These are phyloP conservation scores for Phalaenopsis hybrid DNA, from an alignment of 116 monocot genomes.

Conservation along the genomic window DNA sequence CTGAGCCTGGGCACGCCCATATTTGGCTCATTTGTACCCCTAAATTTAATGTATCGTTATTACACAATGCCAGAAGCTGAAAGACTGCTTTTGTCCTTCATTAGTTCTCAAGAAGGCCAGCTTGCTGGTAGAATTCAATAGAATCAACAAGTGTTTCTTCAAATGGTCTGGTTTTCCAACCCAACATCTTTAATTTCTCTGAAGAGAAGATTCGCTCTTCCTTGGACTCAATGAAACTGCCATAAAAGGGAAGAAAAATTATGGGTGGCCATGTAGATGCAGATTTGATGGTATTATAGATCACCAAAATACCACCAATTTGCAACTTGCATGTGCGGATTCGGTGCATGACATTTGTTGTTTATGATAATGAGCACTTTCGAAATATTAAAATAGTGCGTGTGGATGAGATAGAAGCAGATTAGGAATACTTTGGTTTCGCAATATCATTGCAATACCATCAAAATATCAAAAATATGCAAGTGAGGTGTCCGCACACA, in stretches of 20 bases:
- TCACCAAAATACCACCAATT: too few relatives aligned
- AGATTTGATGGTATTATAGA: too few relatives aligned
- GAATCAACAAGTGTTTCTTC: slow-evolving; percentile 16
- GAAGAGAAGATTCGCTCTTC: neutral
- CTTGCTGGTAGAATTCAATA: slow-evolving; percentile 2
- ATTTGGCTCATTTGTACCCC: too few relatives aligned
- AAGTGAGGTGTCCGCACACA: too few relatives aligned
- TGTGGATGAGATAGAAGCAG: too few relatives aligned
- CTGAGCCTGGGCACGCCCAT: too few relatives aligned
- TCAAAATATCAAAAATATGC: too few relatives aligned
- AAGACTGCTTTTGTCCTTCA: neutral
- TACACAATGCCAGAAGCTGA: neutral
- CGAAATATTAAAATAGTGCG: neutral
- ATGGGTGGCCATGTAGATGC: neutral
- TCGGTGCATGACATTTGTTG: too few relatives aligned
- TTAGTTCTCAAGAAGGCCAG: slow-evolving; percentile 5
- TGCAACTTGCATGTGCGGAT: too few relatives aligned
- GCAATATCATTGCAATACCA: too few relatives aligned
- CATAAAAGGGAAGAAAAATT: neutral
- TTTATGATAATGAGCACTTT: neutral
- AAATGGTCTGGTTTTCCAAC: slow-evolving; percentile 6
- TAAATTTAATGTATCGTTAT: too few relatives aligned
- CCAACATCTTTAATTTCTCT: slow-evolving; percentile 17
- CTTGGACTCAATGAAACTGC: slow-evolving; percentile 28
- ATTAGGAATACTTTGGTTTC: too few relatives aligned